Conservation (phyloP, 345 rosid genomes). For the Euphorbia lathyris region DNA sequence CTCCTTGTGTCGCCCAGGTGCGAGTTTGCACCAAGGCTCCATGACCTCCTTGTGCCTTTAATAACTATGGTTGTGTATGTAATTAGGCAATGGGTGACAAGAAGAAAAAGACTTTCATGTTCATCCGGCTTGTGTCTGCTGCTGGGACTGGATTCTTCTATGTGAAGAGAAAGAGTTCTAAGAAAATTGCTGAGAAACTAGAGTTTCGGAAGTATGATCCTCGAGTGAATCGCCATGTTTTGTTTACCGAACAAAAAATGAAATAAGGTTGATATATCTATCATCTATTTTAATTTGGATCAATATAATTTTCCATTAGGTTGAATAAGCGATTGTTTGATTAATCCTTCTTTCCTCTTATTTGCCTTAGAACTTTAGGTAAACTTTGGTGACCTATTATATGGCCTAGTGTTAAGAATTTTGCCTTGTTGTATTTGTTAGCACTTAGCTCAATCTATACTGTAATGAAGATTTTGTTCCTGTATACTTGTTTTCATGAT, state of each 20-base stretch:
- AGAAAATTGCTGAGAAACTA: slow-evolving; percentile 73
- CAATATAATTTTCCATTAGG: neutral
- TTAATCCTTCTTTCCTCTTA: neutral
- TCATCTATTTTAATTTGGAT: slow-evolving; percentile 6
- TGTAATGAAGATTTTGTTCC: neutral
- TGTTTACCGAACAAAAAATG: slow-evolving; percentile 91
- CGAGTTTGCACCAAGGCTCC: too few relatives aligned
- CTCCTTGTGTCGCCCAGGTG: too few relatives aligned
- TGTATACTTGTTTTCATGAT: neutral
- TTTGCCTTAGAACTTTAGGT: neutral
- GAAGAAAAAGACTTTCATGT: slow-evolving; percentile 86
- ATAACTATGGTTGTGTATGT: neutral
- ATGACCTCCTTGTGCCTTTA: too few relatives aligned
- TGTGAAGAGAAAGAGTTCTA: slow-evolving; percentile 85
- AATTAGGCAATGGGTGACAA: slow-evolving; percentile 68
- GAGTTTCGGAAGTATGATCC: slow-evolving; percentile 95
- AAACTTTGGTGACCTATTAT: neutral
- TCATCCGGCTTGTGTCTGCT: slow-evolving; percentile 84
- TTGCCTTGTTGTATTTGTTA: neutral
- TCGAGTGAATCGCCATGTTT: slow-evolving; percentile 85
- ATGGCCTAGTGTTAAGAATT: neutral
- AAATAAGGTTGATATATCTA: slow-evolving; percentile 41
- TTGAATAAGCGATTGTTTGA: neutral
- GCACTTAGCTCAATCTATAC: neutral
- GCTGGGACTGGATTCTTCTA: slow-evolving; percentile 98